phyloP scores from a whole-genome alignment of 495 filamentous ascomycete genomes.

The Melanomma pulvis-pyrius region DNA sequence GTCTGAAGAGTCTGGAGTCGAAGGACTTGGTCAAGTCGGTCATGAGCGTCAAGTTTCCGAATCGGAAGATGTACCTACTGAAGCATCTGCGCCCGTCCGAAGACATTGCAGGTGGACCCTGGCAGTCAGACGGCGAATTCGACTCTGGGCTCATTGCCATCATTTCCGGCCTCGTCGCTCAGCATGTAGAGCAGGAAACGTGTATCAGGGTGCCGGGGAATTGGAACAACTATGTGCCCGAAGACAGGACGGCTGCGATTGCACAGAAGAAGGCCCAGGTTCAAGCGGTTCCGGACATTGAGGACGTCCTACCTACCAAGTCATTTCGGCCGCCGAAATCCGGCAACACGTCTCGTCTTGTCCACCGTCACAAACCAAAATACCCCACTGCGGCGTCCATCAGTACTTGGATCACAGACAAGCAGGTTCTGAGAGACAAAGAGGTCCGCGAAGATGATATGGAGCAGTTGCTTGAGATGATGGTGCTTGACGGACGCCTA shows the following conservation, averaged over 20 bases:
- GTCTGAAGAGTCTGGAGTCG: slow-evolving; percentile 74
- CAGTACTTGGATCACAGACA: slow-evolving; percentile 67
- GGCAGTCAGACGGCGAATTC: slow-evolving; percentile 86
- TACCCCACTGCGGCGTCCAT: slow-evolving; percentile 80
- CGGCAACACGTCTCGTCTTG: slow-evolving; percentile 22
- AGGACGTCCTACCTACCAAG: slow-evolving; percentile 3
- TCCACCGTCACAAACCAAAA: slow-evolving; percentile 67
- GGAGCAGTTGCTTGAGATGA: slow-evolving; percentile 77
- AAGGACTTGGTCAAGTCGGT: slow-evolving; percentile 86
- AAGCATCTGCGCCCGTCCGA: slow-evolving; percentile 73
- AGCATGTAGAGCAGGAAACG: slow-evolving; percentile 68
- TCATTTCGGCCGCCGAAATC: slow-evolving; percentile 15
- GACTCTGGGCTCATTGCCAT: slow-evolving; percentile 83
- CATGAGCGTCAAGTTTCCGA: slow-evolving; percentile 62
- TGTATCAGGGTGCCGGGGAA: slow-evolving; percentile 55
- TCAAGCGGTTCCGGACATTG: slow-evolving; percentile 21
- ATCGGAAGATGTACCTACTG: slow-evolving; percentile 68
- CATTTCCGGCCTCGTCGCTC: slow-evolving; percentile 68
- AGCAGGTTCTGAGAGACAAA: slow-evolving; percentile 62
- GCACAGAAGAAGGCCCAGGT: slow-evolving; percentile 24
- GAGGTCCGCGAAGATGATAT: slow-evolving; percentile 72
- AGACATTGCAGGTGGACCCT: slow-evolving; percentile 86
- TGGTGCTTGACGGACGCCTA: slow-evolving; percentile 80
- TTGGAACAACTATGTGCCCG: slow-evolving; percentile 20
- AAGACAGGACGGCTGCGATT: slow-evolving; percentile 7